Conservation (phyloP, 2,329 filamentous ascomycete species). For the Cordyceps sp. region DNA sequence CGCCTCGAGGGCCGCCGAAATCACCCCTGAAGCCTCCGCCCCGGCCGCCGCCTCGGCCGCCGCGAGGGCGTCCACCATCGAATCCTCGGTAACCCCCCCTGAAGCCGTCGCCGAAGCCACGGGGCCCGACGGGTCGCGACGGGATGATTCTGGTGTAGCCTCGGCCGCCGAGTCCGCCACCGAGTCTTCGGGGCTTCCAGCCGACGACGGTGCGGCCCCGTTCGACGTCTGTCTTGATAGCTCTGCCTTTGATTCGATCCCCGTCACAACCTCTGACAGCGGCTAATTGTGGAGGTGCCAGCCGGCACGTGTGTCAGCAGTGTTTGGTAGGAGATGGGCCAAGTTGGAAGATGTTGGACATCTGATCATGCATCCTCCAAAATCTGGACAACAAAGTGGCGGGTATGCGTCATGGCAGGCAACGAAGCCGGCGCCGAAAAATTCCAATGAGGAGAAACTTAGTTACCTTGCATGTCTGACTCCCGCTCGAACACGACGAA, state of each 20-base stretch:
- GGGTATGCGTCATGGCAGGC: no score
- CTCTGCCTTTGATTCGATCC: constrained; percentile 80
- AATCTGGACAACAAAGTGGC: no score
- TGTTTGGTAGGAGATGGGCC: constrained; percentile 46
- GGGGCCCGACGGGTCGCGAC: constrained; percentile 51
- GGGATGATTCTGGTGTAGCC: constrained; percentile 76
- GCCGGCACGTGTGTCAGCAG: constrained; percentile 56
- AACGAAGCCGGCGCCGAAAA: no score
- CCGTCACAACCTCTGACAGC: constrained; percentile 77
- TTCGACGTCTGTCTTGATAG: constrained; percentile 90
- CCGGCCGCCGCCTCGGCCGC: constrained; percentile 34
- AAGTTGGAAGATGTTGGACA: no score
- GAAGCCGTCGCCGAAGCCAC: constrained; percentile 40
- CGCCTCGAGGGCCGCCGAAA: constrained; percentile 15
- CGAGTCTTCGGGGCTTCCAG: constrained; percentile 83
- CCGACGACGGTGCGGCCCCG: constrained; percentile 84
- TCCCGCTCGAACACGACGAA: constrained; percentile 96
- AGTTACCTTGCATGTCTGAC: constrained; percentile 95
- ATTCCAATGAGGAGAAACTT: no score
- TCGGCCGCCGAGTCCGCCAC: constrained; percentile 80
- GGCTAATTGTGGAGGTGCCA: no score
- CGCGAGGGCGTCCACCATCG: constrained; percentile 24
- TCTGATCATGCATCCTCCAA: no score
- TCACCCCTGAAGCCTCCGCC: constrained; percentile 36
- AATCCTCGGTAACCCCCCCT: constrained; percentile 23